These are phyloP conservation scores for Ustilago crameri DNA, from an alignment of 1,284 basidiomycete genomes.

Conservation along the genomic window DNA sequence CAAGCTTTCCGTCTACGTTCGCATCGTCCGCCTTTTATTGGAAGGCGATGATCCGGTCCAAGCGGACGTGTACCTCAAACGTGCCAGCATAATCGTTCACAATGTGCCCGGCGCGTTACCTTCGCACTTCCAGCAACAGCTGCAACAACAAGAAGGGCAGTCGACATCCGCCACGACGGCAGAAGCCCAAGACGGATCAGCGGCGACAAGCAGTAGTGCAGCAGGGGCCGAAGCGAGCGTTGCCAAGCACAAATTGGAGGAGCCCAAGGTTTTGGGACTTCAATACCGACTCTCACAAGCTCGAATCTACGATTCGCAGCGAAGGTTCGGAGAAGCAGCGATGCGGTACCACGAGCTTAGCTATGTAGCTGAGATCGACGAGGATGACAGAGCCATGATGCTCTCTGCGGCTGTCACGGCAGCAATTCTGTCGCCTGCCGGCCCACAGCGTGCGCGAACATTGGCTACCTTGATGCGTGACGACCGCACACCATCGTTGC, in stretches of 20 bases:
- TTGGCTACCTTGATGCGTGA: conserved; percentile 92
- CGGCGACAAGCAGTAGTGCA: background rate
- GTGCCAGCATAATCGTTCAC: conserved; percentile 89
- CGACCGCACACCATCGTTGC: conserved; percentile 82
- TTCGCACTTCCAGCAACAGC: conserved; percentile 27
- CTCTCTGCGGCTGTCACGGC: conserved; percentile 87
- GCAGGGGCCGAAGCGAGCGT: conserved; percentile 1
- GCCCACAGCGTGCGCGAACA: conserved; percentile 90
- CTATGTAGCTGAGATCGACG: conserved; percentile 54
- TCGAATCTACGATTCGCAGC: conserved; percentile 87
- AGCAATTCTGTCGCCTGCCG: conserved; percentile 95
- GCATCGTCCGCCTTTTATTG: conserved; percentile 91
- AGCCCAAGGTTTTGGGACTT: conserved; percentile 47
- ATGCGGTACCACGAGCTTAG: conserved; percentile 88
- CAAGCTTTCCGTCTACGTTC: conserved; percentile 88
- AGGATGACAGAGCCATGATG: conserved; percentile 50
- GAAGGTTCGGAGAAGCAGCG: conserved; percentile 95
- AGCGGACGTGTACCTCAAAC: conserved; percentile 95
- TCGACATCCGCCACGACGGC: conserved; percentile 3
- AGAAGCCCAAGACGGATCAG: background rate
- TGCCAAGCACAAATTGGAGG: conserved; percentile 29
- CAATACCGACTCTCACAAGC: conserved; percentile 73
- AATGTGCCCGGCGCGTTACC: conserved; percentile 52
- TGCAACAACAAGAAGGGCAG: conserved; percentile 14
- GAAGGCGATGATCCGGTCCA: conserved; percentile 93